Percentiles rank a stretch among this genome's conserved stretches.
Evolutionary conservation across 2,329 filamentous ascomycete genomes (phyloP).

Genomic region (Didymella sp.): DNA sequence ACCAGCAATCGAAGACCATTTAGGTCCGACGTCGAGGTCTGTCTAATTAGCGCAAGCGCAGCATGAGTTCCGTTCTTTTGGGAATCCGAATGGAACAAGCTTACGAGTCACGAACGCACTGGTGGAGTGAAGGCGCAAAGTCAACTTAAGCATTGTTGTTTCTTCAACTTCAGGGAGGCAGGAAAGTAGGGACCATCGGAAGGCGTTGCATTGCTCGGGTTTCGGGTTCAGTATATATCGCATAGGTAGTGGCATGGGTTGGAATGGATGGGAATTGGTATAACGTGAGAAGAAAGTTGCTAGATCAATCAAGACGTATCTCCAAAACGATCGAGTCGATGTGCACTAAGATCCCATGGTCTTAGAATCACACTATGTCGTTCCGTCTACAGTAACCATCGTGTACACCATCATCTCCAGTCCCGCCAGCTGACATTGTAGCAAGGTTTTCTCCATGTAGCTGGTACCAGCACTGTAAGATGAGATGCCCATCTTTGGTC

Average conservation of each 20-base stretch:
- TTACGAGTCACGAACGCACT: conserved; percentile 15
- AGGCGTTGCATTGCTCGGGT: conserved; percentile 17
- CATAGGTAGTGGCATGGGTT: conserved; percentile 7
- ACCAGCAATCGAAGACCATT: conserved; percentile 7
- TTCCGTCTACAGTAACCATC: too few species aligned
- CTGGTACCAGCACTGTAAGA: too few species aligned
- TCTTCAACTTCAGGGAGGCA: not conserved
- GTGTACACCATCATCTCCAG: too few species aligned
- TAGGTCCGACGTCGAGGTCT: not conserved
- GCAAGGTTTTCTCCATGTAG: too few species aligned
- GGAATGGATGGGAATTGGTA: not conserved
- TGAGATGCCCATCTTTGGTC: too few species aligned
- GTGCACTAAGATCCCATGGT: too few species aligned
- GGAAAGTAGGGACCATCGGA: conserved; percentile 1
- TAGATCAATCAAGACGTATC: conserved; percentile 7
- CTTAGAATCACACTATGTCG: too few species aligned
- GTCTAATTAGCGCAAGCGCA: not conserved
- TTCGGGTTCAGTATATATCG: conserved; percentile 1
- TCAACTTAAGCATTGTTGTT: conserved; percentile 11
- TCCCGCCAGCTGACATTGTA: too few species aligned
- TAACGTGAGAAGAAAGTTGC: not conserved
- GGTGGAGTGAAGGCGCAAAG: conserved; percentile 8
- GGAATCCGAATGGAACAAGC: not conserved
- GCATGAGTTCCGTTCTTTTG: not conserved
- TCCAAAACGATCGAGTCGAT: too few species aligned